Percentiles rank a stretch among this genome's conserved stretches.
Evolutionary conservation across 306 rosid species (phyloP).

Genomic region (Vicia faba): DNA sequence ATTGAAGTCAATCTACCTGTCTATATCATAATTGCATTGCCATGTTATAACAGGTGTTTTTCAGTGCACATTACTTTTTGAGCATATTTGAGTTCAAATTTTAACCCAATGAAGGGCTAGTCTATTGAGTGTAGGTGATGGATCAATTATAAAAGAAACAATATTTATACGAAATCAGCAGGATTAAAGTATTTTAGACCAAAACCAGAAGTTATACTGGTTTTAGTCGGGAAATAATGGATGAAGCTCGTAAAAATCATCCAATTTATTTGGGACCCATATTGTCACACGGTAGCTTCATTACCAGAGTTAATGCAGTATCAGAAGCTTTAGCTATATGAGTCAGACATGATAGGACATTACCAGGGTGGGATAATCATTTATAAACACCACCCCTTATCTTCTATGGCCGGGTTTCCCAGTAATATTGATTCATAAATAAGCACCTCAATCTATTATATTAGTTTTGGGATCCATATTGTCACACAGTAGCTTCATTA

Average conservation of each 20-base stretch:
- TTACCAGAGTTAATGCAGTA: neutral
- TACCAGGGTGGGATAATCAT: neutral
- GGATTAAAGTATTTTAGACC: neutral
- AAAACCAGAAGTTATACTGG: neutral
- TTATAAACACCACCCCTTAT: neutral
- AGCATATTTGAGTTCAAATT: neutral
- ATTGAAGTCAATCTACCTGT: neutral
- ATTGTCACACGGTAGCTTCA: neutral
- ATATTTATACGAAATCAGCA: neutral
- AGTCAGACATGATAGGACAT: neutral
- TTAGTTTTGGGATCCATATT: conserved; percentile 6
- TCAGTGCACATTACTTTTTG: neutral
- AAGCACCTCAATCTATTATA: conserved; percentile 8
- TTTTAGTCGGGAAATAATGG: neutral
- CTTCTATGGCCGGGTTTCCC: neutral
- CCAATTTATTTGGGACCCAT: neutral
- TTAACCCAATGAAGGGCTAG: neutral
- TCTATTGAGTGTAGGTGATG: neutral
- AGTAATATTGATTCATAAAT: neutral
- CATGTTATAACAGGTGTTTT: neutral
- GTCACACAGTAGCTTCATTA: neutral
- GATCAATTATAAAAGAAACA: neutral
- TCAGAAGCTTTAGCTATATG: neutral
- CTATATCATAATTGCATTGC: neutral
- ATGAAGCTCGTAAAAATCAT: neutral